Conservation (phyloP, 2,329 filamentous ascomycete genomes). For the Diplodia mutila region DNA sequence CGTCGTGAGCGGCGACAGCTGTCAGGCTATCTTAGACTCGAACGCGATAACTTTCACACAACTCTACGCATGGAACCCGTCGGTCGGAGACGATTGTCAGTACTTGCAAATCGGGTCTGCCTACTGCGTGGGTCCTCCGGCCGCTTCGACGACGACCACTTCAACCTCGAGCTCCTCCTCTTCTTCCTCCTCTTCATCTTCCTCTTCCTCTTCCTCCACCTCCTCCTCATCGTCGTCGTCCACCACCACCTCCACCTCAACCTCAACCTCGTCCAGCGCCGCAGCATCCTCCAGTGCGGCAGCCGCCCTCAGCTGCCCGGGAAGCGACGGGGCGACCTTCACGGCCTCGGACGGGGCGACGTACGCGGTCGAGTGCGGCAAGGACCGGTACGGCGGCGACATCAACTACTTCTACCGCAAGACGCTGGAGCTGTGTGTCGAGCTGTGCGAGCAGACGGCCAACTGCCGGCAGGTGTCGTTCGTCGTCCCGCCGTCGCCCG, state of each 20-base stretch:
- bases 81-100: too few species aligned
- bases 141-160: neutral
- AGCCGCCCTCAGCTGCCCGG: conserved; percentile 29
- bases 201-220: neutral
- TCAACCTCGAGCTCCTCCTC: too few species aligned
- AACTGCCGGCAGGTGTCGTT: conserved; percentile 34
- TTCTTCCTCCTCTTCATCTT: neutral
- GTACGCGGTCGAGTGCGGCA: conserved; percentile 34
- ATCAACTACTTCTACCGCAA: conserved; percentile 26
- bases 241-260: conserved; percentile 12
- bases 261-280: neutral
- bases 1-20: too few species aligned
- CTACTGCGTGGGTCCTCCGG: too few species aligned
- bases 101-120: too few species aligned
- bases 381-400: conserved; percentile 34
- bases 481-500: neutral
- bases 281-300: neutral
- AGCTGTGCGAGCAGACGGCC: conserved; percentile 31
- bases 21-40: too few species aligned
- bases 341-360: conserved; percentile 30
- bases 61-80: too few species aligned
- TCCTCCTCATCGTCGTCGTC: neutral
- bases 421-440: conserved; percentile 31
- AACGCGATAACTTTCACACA: too few species aligned
- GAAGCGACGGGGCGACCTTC: conserved; percentile 27